Conservation (phyloP, 129 eudicot genomes). For the Artemisia argyi region DNA sequence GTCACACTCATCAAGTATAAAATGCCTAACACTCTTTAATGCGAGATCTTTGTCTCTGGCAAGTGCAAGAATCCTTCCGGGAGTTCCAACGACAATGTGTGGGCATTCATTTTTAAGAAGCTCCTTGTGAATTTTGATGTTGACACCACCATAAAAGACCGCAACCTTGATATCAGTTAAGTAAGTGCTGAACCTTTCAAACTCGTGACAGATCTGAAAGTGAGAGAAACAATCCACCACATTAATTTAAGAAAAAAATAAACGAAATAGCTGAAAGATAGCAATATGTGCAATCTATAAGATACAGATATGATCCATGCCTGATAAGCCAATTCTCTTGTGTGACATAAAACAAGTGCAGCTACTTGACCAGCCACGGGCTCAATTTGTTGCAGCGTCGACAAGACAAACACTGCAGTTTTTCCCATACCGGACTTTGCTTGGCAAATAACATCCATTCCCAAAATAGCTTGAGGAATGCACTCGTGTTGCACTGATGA, state of each 20-base stretch:
- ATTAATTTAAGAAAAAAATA: neutral
- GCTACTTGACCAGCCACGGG: constrained; percentile 99
- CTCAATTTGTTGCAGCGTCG: constrained; percentile 91
- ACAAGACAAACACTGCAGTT: constrained; percentile 94
- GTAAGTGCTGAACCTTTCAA: constrained; percentile 94
- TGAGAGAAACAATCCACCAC: neutral
- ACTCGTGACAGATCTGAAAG: constrained; percentile 85
- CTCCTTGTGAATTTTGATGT: constrained; percentile 87
- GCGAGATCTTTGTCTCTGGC: constrained; percentile 88
- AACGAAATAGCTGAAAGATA: too few relatives aligned
- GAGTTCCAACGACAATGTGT: constrained; percentile 96
- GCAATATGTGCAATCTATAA: neutral
- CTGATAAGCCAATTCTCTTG: constrained; percentile 97
- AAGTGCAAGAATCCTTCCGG: constrained; percentile 91
- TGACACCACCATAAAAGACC: constrained; percentile 98
- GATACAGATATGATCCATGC: constrained; percentile 25
- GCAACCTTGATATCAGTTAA: constrained; percentile 88
- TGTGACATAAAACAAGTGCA: constrained; percentile 93
- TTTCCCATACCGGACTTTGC: constrained; percentile 99
- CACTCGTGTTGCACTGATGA: constrained; percentile 99
- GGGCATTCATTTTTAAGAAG: constrained; percentile 96
- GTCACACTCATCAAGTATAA: constrained; percentile 95
- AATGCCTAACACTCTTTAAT: constrained; percentile 88
- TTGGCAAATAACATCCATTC: constrained; percentile 99
- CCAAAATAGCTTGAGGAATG: constrained; percentile 98